Evolutionary conservation across 2,329 filamentous ascomycete species (phyloP).

Genomic region (Aureobasidium mangrovei): DNA sequence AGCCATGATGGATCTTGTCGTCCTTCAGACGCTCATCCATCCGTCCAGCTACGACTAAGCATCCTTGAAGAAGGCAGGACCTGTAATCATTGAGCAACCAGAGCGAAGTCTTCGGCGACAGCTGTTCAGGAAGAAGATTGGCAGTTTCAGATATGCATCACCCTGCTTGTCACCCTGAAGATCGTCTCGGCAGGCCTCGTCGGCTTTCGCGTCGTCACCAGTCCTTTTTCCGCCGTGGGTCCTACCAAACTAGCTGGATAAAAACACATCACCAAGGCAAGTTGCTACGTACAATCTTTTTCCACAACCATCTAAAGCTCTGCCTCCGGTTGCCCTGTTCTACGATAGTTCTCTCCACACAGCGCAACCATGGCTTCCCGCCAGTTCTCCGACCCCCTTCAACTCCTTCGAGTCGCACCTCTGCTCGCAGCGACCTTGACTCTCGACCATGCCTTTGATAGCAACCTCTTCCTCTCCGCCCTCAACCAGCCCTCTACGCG

Average conservation of each 20-base stretch:
- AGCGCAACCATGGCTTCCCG: constrained; percentile 8
- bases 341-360: background rate
- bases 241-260: background rate
- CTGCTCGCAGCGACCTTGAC: constrained; percentile 5
- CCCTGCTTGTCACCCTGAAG: background rate
- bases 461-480: constrained; percentile 2
- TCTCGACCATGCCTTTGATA: constrained; percentile 7
- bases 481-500: constrained; percentile 3
- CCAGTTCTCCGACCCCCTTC: constrained; percentile 10
- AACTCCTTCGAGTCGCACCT: constrained; percentile 9
- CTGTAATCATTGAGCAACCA: too few species aligned
- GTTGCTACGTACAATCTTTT: background rate
- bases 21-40: too few species aligned
- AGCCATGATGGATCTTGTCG: too few species aligned
- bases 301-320: background rate
- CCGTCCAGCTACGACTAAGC: too few species aligned
- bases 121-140: too few species aligned
- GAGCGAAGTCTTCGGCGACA: too few species aligned
- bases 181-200: background rate
- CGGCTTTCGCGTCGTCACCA: constrained; percentile 8
- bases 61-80: too few species aligned
- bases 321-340: background rate
- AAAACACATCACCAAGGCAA: constrained; percentile 5
- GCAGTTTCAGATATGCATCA: too few species aligned
- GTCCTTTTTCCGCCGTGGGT: constrained; percentile 9